Evolutionary conservation across 345 rosid genomes (phyloP).

Genomic region (Pugionium dolabratum): DNA sequence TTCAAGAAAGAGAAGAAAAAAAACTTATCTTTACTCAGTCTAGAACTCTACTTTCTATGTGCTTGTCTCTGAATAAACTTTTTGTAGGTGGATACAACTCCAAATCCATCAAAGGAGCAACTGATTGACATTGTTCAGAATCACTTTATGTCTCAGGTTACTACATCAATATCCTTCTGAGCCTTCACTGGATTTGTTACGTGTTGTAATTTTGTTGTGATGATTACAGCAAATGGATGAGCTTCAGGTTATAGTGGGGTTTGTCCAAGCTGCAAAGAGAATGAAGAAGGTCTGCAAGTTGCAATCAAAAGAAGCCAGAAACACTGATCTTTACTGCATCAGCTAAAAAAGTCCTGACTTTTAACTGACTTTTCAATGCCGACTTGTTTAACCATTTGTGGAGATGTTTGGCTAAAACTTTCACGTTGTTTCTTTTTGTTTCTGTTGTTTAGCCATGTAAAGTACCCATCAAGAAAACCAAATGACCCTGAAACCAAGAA

Average conservation of each 20-base stretch:
- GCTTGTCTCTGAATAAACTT: constrained; percentile 9
- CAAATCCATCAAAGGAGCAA: constrained; percentile 89
- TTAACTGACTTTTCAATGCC: constrained; percentile 19
- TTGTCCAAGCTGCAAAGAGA: constrained; percentile 92
- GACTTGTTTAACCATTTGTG: constrained; percentile 29
- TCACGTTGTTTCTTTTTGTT: constrained; percentile 30
- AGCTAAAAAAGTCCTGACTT: constrained; percentile 32
- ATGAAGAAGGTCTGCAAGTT: constrained; percentile 67
- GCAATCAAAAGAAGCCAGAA: constrained; percentile 35
- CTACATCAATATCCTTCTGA: constrained; percentile 30
- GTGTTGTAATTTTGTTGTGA: constrained; percentile 2
- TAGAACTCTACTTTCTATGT: background rate
- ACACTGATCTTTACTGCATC: constrained; percentile 44
- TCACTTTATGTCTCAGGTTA: constrained; percentile 95
- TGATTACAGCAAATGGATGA: constrained; percentile 85
- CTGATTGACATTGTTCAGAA: constrained; percentile 78
- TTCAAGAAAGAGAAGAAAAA: background rate
- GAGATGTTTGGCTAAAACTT: constrained; percentile 30
- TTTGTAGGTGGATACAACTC: constrained; percentile 68
- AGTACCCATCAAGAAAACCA: constrained; percentile 16
- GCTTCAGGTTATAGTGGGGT: constrained; percentile 91
- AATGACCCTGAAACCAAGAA: constrained; percentile 21
- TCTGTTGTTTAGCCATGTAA: constrained; percentile 38
- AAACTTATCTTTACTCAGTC: background rate
- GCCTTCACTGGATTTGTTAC: background rate